A percentile compares a stretch with the other conserved stretches of the same genome.
Conservation (phyloP, 208 protist species). For the Trypanosoma rangeli region DNA sequence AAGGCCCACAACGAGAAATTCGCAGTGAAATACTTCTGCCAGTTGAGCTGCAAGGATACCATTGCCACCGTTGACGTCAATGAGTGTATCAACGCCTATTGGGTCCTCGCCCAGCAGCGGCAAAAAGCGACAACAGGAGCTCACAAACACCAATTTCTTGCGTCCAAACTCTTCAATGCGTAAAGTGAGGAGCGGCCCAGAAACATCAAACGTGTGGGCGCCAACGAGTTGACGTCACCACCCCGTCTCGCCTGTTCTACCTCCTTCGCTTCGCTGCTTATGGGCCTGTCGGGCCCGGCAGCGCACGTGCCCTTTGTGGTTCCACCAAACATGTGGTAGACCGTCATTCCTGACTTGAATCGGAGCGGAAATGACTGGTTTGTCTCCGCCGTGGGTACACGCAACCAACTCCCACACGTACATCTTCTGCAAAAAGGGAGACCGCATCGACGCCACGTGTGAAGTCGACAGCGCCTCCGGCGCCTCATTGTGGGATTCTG, state of each 20-base stretch:
- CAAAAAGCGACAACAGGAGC: slow-evolving; percentile 32
- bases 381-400: slow-evolving; percentile 7
- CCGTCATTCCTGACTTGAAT: slow-evolving; percentile 35
- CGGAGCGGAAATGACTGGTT: slow-evolving; percentile 2
- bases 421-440: slow-evolving; percentile 10
- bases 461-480: slow-evolving; percentile 14
- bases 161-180: slow-evolving; percentile 78
- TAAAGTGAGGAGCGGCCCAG: slow-evolving; percentile 78
- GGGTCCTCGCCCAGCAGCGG: not conserved
- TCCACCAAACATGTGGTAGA: slow-evolving; percentile 21
- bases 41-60: slow-evolving; percentile 74
- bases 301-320: slow-evolving; percentile 3
- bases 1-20: slow-evolving; percentile 69
- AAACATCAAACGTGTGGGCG: slow-evolving; percentile 59
- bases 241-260: not conserved
- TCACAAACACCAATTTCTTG: slow-evolving; percentile 83
- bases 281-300: not conserved
- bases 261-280: slow-evolving; percentile 6
- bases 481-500: not conserved
- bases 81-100: slow-evolving; percentile 28
- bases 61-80: slow-evolving; percentile 84
- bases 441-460: slow-evolving; percentile 37
- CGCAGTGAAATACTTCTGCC: slow-evolving; percentile 57
- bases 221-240: slow-evolving; percentile 53
- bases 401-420: slow-evolving; percentile 23